Evolutionary conservation across 768 basidiomycete genomes (phyloP), one percentile per base, ranked within the genome.

Genomic region (Tylopilus plumbeoviolaceoides): DNA sequence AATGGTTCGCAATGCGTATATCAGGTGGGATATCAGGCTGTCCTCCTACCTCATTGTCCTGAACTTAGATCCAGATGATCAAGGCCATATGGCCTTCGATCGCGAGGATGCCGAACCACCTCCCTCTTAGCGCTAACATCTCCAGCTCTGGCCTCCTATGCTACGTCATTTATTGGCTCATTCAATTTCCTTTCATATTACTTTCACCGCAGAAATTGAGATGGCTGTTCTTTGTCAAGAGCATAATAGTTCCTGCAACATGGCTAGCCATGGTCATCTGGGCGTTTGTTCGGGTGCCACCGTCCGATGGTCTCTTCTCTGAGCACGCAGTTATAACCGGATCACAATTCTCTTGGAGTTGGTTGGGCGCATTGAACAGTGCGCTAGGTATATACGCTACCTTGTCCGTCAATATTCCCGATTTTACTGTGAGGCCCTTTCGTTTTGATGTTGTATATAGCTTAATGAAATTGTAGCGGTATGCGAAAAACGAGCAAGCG

Each of bases 321-420:
- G 70, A 79, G 55, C 78, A 79, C 36, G 68, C 84, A 1, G 70
- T 69, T 0, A 59, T 90, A 12, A 68, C 67, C 5, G 90, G 89
- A 2, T 74, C 77, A 48, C 71, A 72, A 10, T 72, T 84, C 40
- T 77, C 79, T 10, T 91, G 89, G 85, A 84, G 81, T 5, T 93
- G 88, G 88, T 70, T 95, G 36, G 76, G 77, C 51, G 82, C 84
- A 0, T 63, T 95, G 54, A 94, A 91, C 63, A 85, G 85, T 52
- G 84, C 85, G 4, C 70, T 94, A 9, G 91, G 89, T 0, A 77
- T 78, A 51, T 93, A 85, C 67, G 75, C 86, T 5, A 88, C 85
- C 10, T 71, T 89, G 12, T 77, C 84, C 0, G 83, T 89, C 54
- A 91, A 91, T 61, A 90, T 91, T 51, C 86, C 91, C 8, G 92